Base-by-base conservation (phyloP, 2,329 filamentous ascomycete species). In the Phyllosticta citribraziliensis region DNA sequence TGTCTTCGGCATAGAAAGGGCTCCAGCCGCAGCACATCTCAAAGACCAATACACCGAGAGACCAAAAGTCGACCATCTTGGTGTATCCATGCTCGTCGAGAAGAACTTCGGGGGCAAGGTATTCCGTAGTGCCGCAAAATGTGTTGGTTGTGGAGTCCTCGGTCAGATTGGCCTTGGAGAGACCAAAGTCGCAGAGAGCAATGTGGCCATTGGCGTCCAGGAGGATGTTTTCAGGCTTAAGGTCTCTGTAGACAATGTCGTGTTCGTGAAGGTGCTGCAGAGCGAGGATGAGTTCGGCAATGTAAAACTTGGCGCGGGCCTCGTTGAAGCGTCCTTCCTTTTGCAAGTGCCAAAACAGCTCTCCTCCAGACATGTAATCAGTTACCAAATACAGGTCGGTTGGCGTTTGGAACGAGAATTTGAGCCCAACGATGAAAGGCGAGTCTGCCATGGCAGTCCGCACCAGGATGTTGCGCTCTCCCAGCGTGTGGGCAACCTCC, bases 1-100 rank as follows among this genome's bases (percentile, higher is more conserved):
- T 99, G 71, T 99, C 94, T 71, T 99, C 94, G 61, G 94, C 94
- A 69, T 97, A 99, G 77, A 99, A 99, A 0, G 94, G 94, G 69
- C 91, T 97, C 94, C 94, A 99, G 35, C 94, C 94, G 69, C 94
- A 99, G 79, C 94, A 99, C 94, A 99, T 99, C 75, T 99, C 94
- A 69, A 99, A 99, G 1, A 99, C 94, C 60, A 99, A 81, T 55
- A 99, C 94, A 62, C 94, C 94, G 12, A 99, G 82, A 1, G 94
- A 99, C 94, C 94, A 99, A 74, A 97, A 99, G 74, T 99, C 94
- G 6, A 99, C 94, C 94, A 99, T 97, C 78, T 97, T 97, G 60
- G 94, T 97, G 75, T 99, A 99, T 35, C 94, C 94, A 69, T 91
- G 89, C 77, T 99, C 94, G 67, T 99, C 94, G 53, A 99, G 79